Conservation (phyloP, 2,329 filamentous ascomycete species). For the Eurotiales sp. region DNA sequence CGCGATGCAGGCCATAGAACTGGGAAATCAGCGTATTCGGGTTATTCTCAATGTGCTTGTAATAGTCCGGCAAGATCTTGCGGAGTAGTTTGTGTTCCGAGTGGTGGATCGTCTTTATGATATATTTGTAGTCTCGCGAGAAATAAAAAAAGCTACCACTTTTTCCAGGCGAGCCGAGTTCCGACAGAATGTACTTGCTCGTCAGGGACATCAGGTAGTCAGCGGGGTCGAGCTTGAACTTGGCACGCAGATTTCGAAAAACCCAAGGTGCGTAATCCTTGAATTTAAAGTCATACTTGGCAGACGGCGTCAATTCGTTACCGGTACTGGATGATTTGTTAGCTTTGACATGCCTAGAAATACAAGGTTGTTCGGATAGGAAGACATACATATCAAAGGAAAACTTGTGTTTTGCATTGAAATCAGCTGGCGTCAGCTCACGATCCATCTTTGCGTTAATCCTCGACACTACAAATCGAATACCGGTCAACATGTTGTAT, state of each 20-base stretch:
- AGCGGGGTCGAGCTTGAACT: slow-evolving; percentile 89
- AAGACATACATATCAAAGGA: slow-evolving; percentile 88
- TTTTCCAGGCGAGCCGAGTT: slow-evolving; percentile 94
- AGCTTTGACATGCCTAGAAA: background rate
- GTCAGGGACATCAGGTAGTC: slow-evolving; percentile 98
- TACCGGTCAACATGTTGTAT: slow-evolving; percentile 99
- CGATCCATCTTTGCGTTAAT: slow-evolving; percentile 97
- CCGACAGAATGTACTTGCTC: slow-evolving; percentile 96
- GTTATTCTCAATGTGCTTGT: slow-evolving; percentile 85
- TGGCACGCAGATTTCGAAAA: slow-evolving; percentile 82
- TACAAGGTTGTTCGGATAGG: background rate
- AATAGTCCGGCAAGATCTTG: slow-evolving; percentile 73
- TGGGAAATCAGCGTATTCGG: slow-evolving; percentile 96
- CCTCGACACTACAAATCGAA: slow-evolving; percentile 91
- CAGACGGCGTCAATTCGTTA: slow-evolving; percentile 93
- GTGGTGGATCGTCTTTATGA: slow-evolving; percentile 99
- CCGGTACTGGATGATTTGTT: slow-evolving; percentile 62
- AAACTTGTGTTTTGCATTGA: slow-evolving; percentile 92
- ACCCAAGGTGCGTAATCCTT: slow-evolving; percentile 99
- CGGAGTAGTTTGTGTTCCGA: slow-evolving; percentile 60
- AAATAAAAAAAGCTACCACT: slow-evolving; percentile 99
- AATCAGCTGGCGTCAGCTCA: slow-evolving; percentile 84
- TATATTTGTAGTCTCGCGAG: slow-evolving; percentile 98
- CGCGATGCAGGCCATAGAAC: slow-evolving; percentile 93
- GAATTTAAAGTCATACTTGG: slow-evolving; percentile 99